phyloP scores from a whole-genome alignment of 495 filamentous ascomycete genomes.

The Articulospora tetracladia region DNA sequence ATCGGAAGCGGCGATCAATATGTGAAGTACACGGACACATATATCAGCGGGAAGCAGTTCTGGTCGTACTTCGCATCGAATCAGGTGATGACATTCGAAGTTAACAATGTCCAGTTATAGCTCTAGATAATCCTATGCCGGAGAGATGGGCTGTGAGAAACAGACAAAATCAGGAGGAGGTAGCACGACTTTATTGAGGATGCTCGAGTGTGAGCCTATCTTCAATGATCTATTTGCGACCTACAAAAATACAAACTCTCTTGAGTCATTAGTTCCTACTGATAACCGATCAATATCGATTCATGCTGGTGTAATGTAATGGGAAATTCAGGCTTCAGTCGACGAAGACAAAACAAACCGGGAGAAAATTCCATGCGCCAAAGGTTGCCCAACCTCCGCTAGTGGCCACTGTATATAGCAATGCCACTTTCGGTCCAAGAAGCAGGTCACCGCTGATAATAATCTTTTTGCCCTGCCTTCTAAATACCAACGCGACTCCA shows the following conservation, averaged over 20 bases:
- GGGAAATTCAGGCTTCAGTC: too few relatives aligned
- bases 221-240: too few relatives aligned
- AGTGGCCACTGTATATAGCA: conserved; percentile 12
- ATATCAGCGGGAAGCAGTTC: conserved; percentile 25
- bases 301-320: too few relatives aligned
- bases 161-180: too few relatives aligned
- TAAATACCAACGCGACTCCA: conserved; percentile 8
- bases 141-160: too few relatives aligned
- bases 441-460: background rate
- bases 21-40: conserved; percentile 25
- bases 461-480: conserved; percentile 1
- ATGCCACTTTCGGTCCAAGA: conserved; percentile 8
- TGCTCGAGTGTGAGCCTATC: too few relatives aligned
- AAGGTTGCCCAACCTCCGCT: background rate
- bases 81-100: conserved; percentile 17
- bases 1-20: conserved; percentile 30
- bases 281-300: too few relatives aligned
- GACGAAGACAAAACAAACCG: too few relatives aligned
- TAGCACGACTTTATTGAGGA: too few relatives aligned
- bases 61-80: conserved; percentile 16
- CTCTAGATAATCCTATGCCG: too few relatives aligned
- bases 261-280: too few relatives aligned
- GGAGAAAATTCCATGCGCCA: background rate
- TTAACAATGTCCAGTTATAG: conserved; percentile 9
- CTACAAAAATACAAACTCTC: too few relatives aligned